Conservation (phyloP, 768 basidiomycete species). For the Paxillus involutus region DNA sequence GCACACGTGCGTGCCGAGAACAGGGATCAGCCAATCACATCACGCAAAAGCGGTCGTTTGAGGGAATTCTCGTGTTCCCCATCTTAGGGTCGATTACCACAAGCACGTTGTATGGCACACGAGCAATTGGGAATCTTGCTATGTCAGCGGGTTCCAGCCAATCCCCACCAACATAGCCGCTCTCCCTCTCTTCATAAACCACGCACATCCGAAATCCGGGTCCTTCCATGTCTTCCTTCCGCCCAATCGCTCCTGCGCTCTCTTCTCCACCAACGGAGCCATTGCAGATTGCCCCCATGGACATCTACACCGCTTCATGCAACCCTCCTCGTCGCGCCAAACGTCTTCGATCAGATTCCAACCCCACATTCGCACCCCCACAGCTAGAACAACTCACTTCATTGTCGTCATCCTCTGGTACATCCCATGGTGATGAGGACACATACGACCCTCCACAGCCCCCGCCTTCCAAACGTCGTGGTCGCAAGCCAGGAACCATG, state of each 20-base stretch:
- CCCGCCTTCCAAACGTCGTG: constrained; percentile 56
- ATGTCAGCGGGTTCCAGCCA: neutral
- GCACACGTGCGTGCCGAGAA: constrained; percentile 20
- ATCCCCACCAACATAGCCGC: neutral
- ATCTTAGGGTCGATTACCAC: neutral
- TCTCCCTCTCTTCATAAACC: constrained; percentile 4
- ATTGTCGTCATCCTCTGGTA: constrained; percentile 7
- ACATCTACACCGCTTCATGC: constrained; percentile 36
- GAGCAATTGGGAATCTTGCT: constrained; percentile 10
- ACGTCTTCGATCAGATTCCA: constrained; percentile 32
- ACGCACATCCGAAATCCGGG: neutral
- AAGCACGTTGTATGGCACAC: constrained; percentile 25
- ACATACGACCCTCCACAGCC: constrained; percentile 18
- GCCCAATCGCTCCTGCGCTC: constrained; percentile 24
- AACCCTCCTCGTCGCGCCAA: constrained; percentile 50
- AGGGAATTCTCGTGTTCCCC: neutral
- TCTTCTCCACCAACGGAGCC: neutral
- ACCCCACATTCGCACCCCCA: constrained; percentile 4
- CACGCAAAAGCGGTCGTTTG: constrained; percentile 8
- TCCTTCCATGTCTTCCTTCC: constrained; percentile 17
- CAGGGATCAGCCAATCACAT: constrained; percentile 17
- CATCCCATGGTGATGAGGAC: constrained; percentile 27
- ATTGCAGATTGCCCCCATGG: constrained; percentile 8
- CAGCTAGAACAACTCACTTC: neutral
- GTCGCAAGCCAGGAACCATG: constrained; percentile 67